A percentile compares a stretch with the other conserved stretches of the same genome.
Evolutionary conservation across 169 alveolate genomes (phyloP).

Genomic region (Pseudocohnilembus persalinus): DNA sequence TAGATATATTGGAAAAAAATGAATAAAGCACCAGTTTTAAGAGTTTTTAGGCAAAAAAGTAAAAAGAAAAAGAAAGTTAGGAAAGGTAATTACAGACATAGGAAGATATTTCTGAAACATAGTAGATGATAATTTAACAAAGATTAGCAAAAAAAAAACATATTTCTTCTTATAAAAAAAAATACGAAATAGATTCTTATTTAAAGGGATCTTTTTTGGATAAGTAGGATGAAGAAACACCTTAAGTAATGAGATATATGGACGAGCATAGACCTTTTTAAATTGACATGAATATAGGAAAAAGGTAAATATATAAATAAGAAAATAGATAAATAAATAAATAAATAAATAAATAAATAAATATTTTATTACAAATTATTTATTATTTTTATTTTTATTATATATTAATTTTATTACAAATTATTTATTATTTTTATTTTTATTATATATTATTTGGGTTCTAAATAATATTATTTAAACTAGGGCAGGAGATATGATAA

Average conservation of each 20-base stretch:
- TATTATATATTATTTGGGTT: too few species aligned
- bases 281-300: conserved; percentile 16
- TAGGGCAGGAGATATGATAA: conserved; percentile 11
- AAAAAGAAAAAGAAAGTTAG: background rate
- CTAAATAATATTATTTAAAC: background rate
- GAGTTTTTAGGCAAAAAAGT: background rate
- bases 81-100: background rate
- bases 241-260: conserved; percentile 8
- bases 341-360: too few species aligned
- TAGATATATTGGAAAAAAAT: background rate
- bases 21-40: background rate
- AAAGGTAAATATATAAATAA: background rate
- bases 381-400: too few species aligned
- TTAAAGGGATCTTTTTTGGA: conserved; percentile 15
- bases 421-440: too few species aligned
- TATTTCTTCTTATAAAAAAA: background rate
- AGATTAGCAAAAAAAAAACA: background rate
- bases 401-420: too few species aligned
- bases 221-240: background rate
- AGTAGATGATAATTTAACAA: background rate
- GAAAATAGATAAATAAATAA: background rate
- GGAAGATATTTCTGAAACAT: background rate
- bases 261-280: background rate
- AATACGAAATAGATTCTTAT: conserved; percentile 4
- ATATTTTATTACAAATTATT: too few species aligned